These are phyloP conservation scores for Cinnamomum chago DNA, from an alignment of 164 flowering plant species.

Conservation along the genomic window DNA sequence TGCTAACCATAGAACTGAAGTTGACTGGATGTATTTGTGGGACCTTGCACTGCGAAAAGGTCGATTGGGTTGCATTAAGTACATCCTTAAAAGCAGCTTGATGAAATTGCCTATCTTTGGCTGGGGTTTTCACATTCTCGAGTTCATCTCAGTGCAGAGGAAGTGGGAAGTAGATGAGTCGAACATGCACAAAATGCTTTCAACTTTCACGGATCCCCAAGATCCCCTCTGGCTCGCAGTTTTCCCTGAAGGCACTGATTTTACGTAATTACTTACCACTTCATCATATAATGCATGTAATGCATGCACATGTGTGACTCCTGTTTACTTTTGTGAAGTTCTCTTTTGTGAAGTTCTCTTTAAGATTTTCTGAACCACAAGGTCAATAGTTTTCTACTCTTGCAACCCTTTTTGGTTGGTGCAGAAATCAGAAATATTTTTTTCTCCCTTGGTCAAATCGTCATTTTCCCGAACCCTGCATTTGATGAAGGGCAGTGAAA, in stretches of 20 bases:
- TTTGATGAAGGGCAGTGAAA: neutral
- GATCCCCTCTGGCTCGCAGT: constrained; percentile 92
- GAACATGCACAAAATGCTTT: constrained; percentile 58
- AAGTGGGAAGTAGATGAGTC: constrained; percentile 85
- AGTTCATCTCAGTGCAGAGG: constrained; percentile 85
- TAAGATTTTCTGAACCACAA: neutral
- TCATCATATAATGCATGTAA: neutral
- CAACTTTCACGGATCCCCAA: constrained; percentile 49
- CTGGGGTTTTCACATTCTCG: constrained; percentile 85
- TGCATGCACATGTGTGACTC: neutral
- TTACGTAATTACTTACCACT: constrained; percentile 51
- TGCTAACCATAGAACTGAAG: constrained; percentile 94
- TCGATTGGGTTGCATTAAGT: constrained; percentile 66
- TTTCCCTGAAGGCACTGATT: constrained; percentile 99
- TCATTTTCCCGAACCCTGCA: neutral
- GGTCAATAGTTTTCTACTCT: neutral
- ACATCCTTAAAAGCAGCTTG: constrained; percentile 86
- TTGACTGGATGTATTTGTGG: constrained; percentile 99
- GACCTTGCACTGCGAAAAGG: constrained; percentile 84
- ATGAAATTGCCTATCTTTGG: constrained; percentile 90
- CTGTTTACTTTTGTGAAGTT: neutral
- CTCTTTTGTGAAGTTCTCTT: neutral
- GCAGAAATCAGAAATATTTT: neutral
- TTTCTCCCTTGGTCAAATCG: no score
- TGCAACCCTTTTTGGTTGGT: neutral